Evolutionary conservation across 495 filamentous ascomycete species (phyloP), one percentile per base, ranked within the genome.

Genomic region (Collariella sp.): DNA sequence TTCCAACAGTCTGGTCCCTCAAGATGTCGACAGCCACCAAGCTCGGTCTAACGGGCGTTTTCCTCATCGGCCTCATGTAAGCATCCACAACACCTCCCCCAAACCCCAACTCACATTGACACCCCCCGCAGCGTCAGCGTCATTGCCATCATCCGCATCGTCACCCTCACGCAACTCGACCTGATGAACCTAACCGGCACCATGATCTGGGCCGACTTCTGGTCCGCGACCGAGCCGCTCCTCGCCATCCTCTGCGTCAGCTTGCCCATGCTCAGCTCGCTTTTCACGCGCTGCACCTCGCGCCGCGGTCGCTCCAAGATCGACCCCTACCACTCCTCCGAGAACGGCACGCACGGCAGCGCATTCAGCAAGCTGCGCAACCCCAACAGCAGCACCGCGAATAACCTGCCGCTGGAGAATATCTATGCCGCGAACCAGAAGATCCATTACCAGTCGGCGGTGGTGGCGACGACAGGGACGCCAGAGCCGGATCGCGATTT

Each of bases 191-290:
- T 63, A n/a, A 63, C 60, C 19, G 50, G 39, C 12, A 57, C 60
- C 50, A 63, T 63, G 60, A 45, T 63, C 46, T 63, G 58, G 54
- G 47, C 60, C 45, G 57, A 54, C 15, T 63, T 63, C 43, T 69
- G 66, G 68, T 67, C 68, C n/a, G 54, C 58, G 31, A 56, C 65
- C 18, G 68, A 70, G 55, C 52, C 45, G 11, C 62, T 66, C 50
- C 45, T 67, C 11, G 64, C 57, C 18, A 63, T 70, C 44, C 51
- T 68, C 5, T 70, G 68, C 50, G 62, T 67, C 20, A 69, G 66
- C 54, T 33, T 70, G 46, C 60, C 60, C 38, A 62, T 62, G 60
- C 24, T 62, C 29, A 50, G 58, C 39, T 42, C 58, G 22, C 49
- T 61, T 16, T 57, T 36, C 44, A 23, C 59, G 3, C 51, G 56